Evolutionary conservation across 345 rosid species (phyloP).

Genomic region (Garcia nutans): DNA sequence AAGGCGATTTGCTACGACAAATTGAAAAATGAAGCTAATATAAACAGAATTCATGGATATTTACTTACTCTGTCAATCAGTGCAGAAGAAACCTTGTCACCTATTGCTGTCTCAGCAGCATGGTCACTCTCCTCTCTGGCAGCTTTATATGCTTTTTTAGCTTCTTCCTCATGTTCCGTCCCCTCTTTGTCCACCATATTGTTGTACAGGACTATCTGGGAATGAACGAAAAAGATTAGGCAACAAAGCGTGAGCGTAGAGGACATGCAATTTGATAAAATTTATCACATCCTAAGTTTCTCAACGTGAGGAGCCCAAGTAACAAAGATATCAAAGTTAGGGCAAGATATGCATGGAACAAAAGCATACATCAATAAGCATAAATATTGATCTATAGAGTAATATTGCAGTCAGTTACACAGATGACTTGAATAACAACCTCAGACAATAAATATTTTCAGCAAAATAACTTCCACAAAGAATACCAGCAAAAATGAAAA

Average conservation of each 20-base stretch:
- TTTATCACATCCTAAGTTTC: not conserved
- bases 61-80: constrained; percentile 66
- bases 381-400: not conserved
- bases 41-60: not conserved
- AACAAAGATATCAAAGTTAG: not conserved
- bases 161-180: constrained; percentile 69
- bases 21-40: not conserved
- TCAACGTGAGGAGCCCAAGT: not conserved
- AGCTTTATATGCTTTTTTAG: constrained; percentile 80
- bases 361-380: not conserved
- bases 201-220: constrained; percentile 81
- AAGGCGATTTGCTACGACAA: not conserved
- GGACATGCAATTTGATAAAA: not conserved
- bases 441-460: not conserved
- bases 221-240: not conserved
- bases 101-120: constrained; percentile 57
- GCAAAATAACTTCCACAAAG: not conserved
- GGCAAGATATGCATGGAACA: not conserved
- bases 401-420: not conserved
- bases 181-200: constrained; percentile 92
- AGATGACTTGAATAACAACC: not conserved
- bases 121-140: constrained; percentile 76
- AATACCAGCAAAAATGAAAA: not conserved
- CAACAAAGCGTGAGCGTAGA: constrained; percentile 1
- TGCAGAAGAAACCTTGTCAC: constrained; percentile 77